Evolutionary conservation across 2,329 filamentous ascomycete species (phyloP).

Genomic region (Cladosporium cucumerinum): DNA sequence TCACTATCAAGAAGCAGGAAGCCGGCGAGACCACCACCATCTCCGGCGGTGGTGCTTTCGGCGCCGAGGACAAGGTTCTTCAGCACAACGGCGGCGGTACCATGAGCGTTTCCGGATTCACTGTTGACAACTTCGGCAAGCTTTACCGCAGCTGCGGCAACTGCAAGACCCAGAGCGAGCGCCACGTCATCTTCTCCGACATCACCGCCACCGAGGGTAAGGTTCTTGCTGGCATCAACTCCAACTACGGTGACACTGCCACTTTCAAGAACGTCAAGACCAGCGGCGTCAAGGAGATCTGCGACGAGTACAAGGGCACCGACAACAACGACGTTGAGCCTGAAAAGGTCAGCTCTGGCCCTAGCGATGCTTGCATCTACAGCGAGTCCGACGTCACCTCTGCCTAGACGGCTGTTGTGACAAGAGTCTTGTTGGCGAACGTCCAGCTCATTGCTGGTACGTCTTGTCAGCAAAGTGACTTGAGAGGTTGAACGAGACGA

Average conservation of each 20-base stretch:
- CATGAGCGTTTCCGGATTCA: slow-evolving; percentile 8
- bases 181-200: slow-evolving; percentile 11
- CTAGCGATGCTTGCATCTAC: slow-evolving; percentile 17
- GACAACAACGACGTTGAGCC: slow-evolving; percentile 17
- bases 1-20: slow-evolving; percentile 32
- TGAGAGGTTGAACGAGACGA: neutral
- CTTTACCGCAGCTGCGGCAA: slow-evolving; percentile 15
- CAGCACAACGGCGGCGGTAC: slow-evolving; percentile 23
- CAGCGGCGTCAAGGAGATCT: slow-evolving; percentile 13
- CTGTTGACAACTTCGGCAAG: slow-evolving; percentile 14
- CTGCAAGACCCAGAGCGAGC: slow-evolving; percentile 11
- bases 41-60: slow-evolving; percentile 34
- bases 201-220: slow-evolving; percentile 13
- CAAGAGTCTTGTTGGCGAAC: neutral
- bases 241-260: slow-evolving; percentile 15
- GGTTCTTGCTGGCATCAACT: slow-evolving; percentile 15
- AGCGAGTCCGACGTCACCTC: slow-evolving; percentile 25
- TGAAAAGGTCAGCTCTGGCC: slow-evolving; percentile 12
- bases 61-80: slow-evolving; percentile 19
- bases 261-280: slow-evolving; percentile 9
- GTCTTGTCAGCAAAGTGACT: neutral
- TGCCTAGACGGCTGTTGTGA: slow-evolving; percentile 12
- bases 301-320: slow-evolving; percentile 18
- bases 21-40: slow-evolving; percentile 24
- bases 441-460: neutral